These are phyloP conservation scores for Phytopythium helicoides DNA, from an alignment of 352 stramenopile species.

Conservation along the genomic window DNA sequence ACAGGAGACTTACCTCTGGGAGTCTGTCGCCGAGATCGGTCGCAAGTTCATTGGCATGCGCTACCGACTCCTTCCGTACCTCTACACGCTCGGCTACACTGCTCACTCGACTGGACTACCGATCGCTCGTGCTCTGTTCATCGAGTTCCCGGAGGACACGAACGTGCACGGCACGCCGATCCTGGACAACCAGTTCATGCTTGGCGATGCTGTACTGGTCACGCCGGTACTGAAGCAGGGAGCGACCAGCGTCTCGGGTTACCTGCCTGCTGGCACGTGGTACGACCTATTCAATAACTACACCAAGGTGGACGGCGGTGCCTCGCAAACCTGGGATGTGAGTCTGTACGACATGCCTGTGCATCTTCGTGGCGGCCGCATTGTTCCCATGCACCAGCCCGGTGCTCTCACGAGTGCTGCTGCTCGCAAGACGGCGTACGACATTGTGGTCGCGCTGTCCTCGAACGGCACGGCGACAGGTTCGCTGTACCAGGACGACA, in stretches of 20 bases:
- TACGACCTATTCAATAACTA: conserved; percentile 61
- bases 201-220: conserved; percentile 27
- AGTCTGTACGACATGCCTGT: conserved; percentile 62
- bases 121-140: conserved; percentile 55
- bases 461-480: conserved; percentile 16
- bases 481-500: conserved; percentile 57
- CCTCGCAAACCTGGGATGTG: conserved; percentile 23
- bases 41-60: conserved; percentile 65
- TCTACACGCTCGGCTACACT: conserved; percentile 76
- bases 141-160: conserved; percentile 57
- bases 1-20: conserved; percentile 71
- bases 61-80: conserved; percentile 72
- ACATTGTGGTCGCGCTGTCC: conserved; percentile 41
- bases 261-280: conserved; percentile 43
- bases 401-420: conserved; percentile 39
- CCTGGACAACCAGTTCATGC: conserved; percentile 49
- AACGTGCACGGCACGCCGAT: conserved; percentile 17
- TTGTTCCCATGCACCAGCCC: conserved; percentile 47
- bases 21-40: conserved; percentile 32
- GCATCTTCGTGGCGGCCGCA: conserved; percentile 43
- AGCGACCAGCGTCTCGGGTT: conserved; percentile 38
- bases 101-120: conserved; percentile 37
- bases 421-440: conserved; percentile 42
- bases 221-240: conserved; percentile 49
- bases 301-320: conserved; percentile 19